Evolutionary conservation across 2,329 filamentous ascomycete species (phyloP), one percentile per base, ranked within the genome.

Genomic region (Paecilomyces variotii): DNA sequence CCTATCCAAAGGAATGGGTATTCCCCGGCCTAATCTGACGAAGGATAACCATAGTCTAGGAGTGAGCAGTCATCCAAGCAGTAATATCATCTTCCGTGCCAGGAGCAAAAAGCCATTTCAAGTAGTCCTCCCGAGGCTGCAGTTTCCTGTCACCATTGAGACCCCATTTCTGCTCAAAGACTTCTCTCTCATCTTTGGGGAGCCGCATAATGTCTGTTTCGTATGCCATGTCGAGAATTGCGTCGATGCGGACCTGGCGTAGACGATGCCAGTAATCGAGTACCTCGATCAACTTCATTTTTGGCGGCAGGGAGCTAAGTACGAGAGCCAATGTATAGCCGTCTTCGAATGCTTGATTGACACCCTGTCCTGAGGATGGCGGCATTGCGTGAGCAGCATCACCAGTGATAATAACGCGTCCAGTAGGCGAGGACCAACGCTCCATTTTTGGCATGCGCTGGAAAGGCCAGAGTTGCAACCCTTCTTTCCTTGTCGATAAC

Each of bases 341-440:
- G 59, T 84, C 81, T 60, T 84, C 81, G 58, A 87, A 80, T 1
- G 80, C 82, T 64, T 85, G 78, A 1, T 82, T 82, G 0, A 82
- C 80, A 2, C 84, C 84, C 1, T 84, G 79, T 0, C 84, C 84
- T 50, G 84, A 81, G 45, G 84, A 81, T 0, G 85, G 85, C 0
- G 83, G 82, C 45, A 82, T 82, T 0, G 84, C 84, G 66, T 87
- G 85, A 0, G 85, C 85, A 0, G 85, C 84, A 64, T 88, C 85
- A 12, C 85, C 85, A 0, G 84, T 69, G 34, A 84, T 76, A 2
- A 80, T 65, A 3, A 80, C 76, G 0, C 74, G 68, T 25, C 54
- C 5, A 12, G 49, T 28, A 12, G 52, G 39, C 4, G 50, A 54
- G 10, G 56, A 51, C 59, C 59, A 60, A 9, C 53, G 53, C 2